A percentile compares a stretch with the other conserved stretches of the same genome.
Conservation (phyloP, 2,329 filamentous ascomycete genomes). For the Diplodia sapinea region DNA sequence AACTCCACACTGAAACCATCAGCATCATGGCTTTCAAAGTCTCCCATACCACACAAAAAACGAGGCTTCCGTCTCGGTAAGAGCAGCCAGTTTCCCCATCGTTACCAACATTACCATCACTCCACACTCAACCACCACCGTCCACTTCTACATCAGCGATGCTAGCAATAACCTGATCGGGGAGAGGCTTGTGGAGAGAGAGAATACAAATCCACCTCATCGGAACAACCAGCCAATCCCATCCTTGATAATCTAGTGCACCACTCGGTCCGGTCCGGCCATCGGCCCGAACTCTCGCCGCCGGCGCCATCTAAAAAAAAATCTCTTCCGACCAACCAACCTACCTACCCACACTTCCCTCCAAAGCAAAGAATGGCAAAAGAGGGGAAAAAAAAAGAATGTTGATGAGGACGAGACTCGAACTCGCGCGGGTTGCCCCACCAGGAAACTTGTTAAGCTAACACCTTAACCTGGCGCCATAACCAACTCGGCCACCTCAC, state of each 20-base stretch:
- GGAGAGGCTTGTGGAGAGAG: too few species aligned
- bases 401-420: too few species aligned
- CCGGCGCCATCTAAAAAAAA: neutral
- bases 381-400: neutral
- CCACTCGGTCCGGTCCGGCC: neutral
- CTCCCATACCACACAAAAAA: neutral
- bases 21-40: neutral
- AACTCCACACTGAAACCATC: neutral
- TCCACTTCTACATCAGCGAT: too few species aligned
- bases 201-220: too few species aligned
- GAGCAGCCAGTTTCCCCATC: too few species aligned
- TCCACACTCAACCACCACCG: neutral
- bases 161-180: too few species aligned
- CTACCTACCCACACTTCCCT: too few species aligned
- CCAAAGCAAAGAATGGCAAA: neutral
- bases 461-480: slow-evolving; percentile 3
- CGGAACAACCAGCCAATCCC: too few species aligned
- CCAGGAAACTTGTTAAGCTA: neutral
- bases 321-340: neutral
- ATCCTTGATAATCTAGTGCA: neutral
- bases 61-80: too few species aligned
- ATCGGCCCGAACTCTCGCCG: neutral
- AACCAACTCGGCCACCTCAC: slow-evolving; percentile 4
- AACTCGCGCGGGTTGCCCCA: too few species aligned
- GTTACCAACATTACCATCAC: too few species aligned